Conservation (phyloP, 371 early-diverging fungal genomes). For the Rhizopus stolonifer region DNA sequence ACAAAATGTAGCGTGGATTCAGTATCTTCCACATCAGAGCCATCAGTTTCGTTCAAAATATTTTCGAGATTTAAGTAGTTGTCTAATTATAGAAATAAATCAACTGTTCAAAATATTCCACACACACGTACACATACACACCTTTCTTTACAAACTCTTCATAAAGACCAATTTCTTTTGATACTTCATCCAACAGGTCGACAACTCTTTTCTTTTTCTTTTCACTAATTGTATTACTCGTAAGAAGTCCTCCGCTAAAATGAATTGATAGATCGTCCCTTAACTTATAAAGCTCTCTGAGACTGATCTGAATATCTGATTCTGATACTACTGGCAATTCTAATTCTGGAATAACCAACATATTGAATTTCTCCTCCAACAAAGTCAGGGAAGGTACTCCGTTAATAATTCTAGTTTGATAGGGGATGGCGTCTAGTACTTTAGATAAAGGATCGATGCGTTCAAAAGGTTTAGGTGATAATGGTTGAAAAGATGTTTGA, state of each 20-base stretch:
- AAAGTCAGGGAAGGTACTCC: slow-evolving; percentile 53
- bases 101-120: neutral
- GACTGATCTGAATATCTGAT: slow-evolving; percentile 55
- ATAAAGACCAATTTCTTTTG: slow-evolving; percentile 67
- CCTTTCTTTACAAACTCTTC: slow-evolving; percentile 78
- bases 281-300: slow-evolving; percentile 60
- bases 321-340: slow-evolving; percentile 65
- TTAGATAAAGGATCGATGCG: slow-evolving; percentile 36
- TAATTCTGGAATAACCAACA: slow-evolving; percentile 63
- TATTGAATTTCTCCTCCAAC: slow-evolving; percentile 62
- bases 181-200: slow-evolving; percentile 60
- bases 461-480: slow-evolving; percentile 30
- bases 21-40: slow-evolving; percentile 38
- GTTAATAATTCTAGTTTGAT: slow-evolving; percentile 54
- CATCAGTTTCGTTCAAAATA: slow-evolving; percentile 54
- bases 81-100: slow-evolving; percentile 24
- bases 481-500: slow-evolving; percentile 33
- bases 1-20: slow-evolving; percentile 45
- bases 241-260: too few species aligned
- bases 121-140: slow-evolving; percentile 19
- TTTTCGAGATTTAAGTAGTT: slow-evolving; percentile 51
- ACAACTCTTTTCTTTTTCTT: slow-evolving; percentile 48
- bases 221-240: slow-evolving; percentile 30
- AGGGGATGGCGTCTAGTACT: slow-evolving; percentile 42
- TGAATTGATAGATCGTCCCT: slow-evolving; percentile 58